Base-by-base conservation (phyloP, 441 rosid species). In the Brassica balearica region DNA sequence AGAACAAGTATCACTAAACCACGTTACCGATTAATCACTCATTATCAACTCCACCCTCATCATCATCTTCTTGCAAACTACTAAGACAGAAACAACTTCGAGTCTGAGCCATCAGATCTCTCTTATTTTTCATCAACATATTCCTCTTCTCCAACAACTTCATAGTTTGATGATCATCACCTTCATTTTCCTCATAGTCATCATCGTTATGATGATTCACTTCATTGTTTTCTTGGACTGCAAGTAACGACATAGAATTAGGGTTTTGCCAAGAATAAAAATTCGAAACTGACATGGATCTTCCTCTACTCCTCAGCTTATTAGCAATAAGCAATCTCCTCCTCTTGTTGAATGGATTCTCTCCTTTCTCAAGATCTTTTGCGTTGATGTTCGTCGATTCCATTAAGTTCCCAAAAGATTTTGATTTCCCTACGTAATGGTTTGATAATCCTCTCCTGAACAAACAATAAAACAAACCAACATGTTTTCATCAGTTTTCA, bases 381-480 rank as follows among this genome's bases (percentile, higher is more conserved):
- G 83, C 86, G 4, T 75, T 73, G 61, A 36, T 78, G 6, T 75
- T 65, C 55, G 51, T 80, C 69, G 75, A 84, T 43, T 90, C 92
- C 61, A 85, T 59, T 43, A 94, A 74, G 81, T 89, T 89, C 22
- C 81, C 86, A 73, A 94, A 94, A 11, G 96, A 94, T 76, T 91
- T 94, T 7, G 97, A 91, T 83, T 90, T 94, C 14, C 97, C 97
- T 0, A 85, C 34, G 69, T 84, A 92, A 75, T 94, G 93, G 84
- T 83, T 91, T 10, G 97, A 92, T 58, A 94, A 80, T 34, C 98
- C 91, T 78, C 90, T 86, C 82, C 93, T 91, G 76, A 61, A 61
- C 62, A 17, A 68, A 67, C 6, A 41, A 29, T 29, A 29, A 61
- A 78, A 34, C 12, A 71, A 19, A 14, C 17, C 15, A 7, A 55